These are phyloP conservation scores for Ceratocystis cacaofunesta DNA, from an alignment of 2,329 filamentous ascomycete species.

Conservation along the genomic window DNA sequence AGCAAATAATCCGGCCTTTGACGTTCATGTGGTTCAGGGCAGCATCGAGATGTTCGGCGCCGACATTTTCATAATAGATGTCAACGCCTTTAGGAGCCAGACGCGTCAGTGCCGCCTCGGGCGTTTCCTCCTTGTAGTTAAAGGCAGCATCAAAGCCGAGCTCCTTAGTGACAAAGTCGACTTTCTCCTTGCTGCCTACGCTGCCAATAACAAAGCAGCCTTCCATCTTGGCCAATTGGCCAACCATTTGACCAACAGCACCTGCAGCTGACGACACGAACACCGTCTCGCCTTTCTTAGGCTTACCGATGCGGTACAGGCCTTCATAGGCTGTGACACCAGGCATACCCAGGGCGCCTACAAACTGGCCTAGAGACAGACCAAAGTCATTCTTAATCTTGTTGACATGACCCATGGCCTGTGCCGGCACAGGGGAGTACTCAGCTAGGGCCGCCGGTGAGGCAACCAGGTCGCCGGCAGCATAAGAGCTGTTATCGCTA, in stretches of 20 bases:
- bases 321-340: slow-evolving; percentile 59
- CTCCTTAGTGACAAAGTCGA: slow-evolving; percentile 45
- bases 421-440: slow-evolving; percentile 43
- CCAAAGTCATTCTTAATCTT: slow-evolving; percentile 56
- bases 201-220: slow-evolving; percentile 67
- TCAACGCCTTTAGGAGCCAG: slow-evolving; percentile 66
- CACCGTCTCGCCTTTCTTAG: slow-evolving; percentile 57
- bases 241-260: slow-evolving; percentile 69
- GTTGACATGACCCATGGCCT: slow-evolving; percentile 28
- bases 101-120: slow-evolving; percentile 49
- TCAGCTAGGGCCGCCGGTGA: slow-evolving; percentile 48
- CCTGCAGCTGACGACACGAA: slow-evolving; percentile 69
- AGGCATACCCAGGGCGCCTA: slow-evolving; percentile 50
- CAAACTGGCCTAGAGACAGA: slow-evolving; percentile 51
- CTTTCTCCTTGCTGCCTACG: slow-evolving; percentile 66
- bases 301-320: slow-evolving; percentile 47
- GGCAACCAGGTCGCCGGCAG: slow-evolving; percentile 51
- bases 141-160: slow-evolving; percentile 48
- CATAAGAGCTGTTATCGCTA: slow-evolving; percentile 47
- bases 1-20: slow-evolving; percentile 50
- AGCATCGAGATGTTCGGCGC: slow-evolving; percentile 37
- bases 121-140: slow-evolving; percentile 77
- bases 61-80: slow-evolving; percentile 44
- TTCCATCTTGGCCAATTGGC: slow-evolving; percentile 69
- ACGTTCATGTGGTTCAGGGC: slow-evolving; percentile 36